These are phyloP conservation scores for Tulasnella sp. DNA, from an alignment of 768 basidiomycete species.

Conservation along the genomic window DNA sequence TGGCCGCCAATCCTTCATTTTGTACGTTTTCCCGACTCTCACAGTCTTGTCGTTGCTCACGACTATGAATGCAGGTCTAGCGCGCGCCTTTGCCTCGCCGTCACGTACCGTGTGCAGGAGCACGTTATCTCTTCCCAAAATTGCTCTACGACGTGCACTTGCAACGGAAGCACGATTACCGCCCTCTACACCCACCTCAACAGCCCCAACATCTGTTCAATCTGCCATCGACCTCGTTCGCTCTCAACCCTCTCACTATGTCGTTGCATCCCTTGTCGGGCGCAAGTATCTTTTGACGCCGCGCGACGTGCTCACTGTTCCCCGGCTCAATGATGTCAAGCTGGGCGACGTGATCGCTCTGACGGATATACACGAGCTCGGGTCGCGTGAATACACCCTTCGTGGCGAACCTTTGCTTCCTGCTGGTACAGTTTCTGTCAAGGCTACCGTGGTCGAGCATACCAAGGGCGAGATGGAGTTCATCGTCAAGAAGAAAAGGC, in stretches of 20 bases:
- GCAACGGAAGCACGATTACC: slow-evolving; percentile 22
- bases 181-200: slow-evolving; percentile 18
- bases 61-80: too few relatives aligned
- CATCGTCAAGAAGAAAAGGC: slow-evolving; percentile 92
- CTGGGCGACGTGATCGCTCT: slow-evolving; percentile 78
- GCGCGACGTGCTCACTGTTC: slow-evolving; percentile 85
- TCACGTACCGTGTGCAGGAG: slow-evolving; percentile 2
- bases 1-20: too few relatives aligned
- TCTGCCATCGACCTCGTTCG: slow-evolving; percentile 69
- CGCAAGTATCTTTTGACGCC: slow-evolving; percentile 82
- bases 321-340: slow-evolving; percentile 69
- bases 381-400: slow-evolving; percentile 88
- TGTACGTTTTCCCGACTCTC: too few relatives aligned
- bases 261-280: slow-evolving; percentile 78
- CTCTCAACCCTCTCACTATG: slow-evolving; percentile 85
- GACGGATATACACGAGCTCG: slow-evolving; percentile 83
- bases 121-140: too few relatives aligned
- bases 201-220: slow-evolving; percentile 13
- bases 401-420: slow-evolving; percentile 66
- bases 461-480: slow-evolving; percentile 88
- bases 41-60: too few relatives aligned
- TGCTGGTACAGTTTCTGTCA: slow-evolving; percentile 50
- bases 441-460: slow-evolving; percentile 92
- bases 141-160: slow-evolving; percentile 20
- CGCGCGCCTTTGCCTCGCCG: neutral